Conservation (phyloP, 495 filamentous ascomycete genomes). For the Daldinia bambusicola region DNA sequence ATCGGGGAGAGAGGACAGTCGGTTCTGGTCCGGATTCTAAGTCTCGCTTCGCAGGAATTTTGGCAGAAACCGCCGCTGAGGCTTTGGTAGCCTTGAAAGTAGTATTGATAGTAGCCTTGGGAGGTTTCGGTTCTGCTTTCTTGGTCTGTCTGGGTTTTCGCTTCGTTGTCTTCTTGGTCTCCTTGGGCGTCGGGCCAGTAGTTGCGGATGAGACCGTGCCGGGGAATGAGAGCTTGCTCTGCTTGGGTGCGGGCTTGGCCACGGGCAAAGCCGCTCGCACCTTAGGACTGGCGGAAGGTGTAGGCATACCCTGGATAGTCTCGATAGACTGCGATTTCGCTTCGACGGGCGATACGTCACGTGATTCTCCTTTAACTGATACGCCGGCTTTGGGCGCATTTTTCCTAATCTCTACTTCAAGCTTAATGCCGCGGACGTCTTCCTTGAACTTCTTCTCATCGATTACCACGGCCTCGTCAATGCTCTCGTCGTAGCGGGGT, state of each 20-base stretch:
- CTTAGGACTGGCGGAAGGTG: constrained; percentile 68
- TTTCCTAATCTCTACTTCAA: constrained; percentile 52
- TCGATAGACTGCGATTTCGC: constrained; percentile 49
- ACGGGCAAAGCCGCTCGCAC: constrained; percentile 59
- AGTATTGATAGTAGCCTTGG: constrained; percentile 51
- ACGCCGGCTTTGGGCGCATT: constrained; percentile 17
- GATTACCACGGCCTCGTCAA: constrained; percentile 54
- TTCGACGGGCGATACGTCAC: constrained; percentile 41
- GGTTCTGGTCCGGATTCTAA: constrained; percentile 30
- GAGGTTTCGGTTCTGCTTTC: constrained; percentile 50
- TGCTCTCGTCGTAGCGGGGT: constrained; percentile 78
- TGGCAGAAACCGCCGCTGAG: constrained; percentile 27
- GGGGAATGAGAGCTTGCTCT: constrained; percentile 53
- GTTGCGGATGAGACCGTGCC: constrained; percentile 14
- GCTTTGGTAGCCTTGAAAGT: constrained; percentile 58
- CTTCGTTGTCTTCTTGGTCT: constrained; percentile 43
- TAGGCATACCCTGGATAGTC: constrained; percentile 65
- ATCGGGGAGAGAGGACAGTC: constrained; percentile 26
- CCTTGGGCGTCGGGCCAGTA: constrained; percentile 19
- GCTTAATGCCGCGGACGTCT: constrained; percentile 47
- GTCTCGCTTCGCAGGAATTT: constrained; percentile 37
- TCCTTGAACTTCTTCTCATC: constrained; percentile 54
- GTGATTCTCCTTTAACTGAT: constrained; percentile 45
- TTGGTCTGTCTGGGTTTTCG: constrained; percentile 54
- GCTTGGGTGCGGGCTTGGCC: constrained; percentile 49